Evolutionary conservation across 2,329 filamentous ascomycete genomes (phyloP), one percentile per base, ranked within the genome.

Genomic region (Westerdykella ornata): DNA sequence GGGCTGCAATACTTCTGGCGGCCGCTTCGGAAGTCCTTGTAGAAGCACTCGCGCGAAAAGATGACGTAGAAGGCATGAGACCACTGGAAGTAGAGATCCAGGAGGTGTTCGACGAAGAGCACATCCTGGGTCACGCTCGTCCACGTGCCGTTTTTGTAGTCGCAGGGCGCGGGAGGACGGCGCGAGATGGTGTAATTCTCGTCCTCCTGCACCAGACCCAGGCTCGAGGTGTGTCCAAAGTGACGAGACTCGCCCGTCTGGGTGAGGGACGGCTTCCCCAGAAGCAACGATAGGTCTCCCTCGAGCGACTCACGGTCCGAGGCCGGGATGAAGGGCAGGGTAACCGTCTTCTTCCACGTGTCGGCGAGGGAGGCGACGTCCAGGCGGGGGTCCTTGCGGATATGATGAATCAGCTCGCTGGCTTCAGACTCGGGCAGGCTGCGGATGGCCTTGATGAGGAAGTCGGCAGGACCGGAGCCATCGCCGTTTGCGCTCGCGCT

Each of bases 31-130:
- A 84, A 85, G 59, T 86, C 82, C 38, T 72, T 72, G 43, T 83
- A 68, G 52, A 86, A 87, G 54, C 82, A 77, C 52, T 85, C 80
- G 56, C 84, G 82, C 55, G 80, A 84, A 34, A 88, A 73, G 2
- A 84, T 78, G 3, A 82, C 78, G 63, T 85, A 86, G 11, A 82
- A 86, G 2, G 84, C 81, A 58, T 88, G 85, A 77, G 83, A 87
- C 67, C 81, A 84, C 11, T 52, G 52, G 50, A 86, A 86, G 64
- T 85, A 86, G 22, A 85, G 68, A 0, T 76, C 72, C 39, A 84
- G 65, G 8, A 85, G 69, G 51, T 82, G 80, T 46, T 80, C 72
- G 1, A 85, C 77, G 20, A 85, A 71, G 11, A 60, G 65, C 11
- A 68, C 53, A 48, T 85, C 80, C 3, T 62, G 56, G 2, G 80